Evolutionary conservation across 1,284 basidiomycete genomes (phyloP), one percentile per base, ranked within the genome.

Genomic region (Puccinia hordei): DNA sequence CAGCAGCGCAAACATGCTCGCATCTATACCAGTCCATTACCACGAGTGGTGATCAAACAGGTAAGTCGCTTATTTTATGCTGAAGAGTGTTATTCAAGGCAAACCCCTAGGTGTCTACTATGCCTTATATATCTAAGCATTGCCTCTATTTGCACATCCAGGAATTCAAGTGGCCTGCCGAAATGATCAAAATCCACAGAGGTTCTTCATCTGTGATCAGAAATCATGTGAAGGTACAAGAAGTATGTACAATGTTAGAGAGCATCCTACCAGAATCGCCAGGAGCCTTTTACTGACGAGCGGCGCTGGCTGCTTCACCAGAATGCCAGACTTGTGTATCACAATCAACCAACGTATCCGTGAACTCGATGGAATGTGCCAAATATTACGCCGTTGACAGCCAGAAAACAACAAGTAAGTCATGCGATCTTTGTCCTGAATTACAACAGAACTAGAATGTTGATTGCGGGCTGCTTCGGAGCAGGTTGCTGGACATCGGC

Each of bases 401-500:
- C 24, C 41, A 33, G 38, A 41, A 66, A 66, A 66, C 19, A 59
- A 59, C 66, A 38, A 68, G 66, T 68, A 5, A 3, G 66, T 68
- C 66, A 2, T 17, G 41, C 41, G n/a, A 68, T 49, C 27, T 38
- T 17, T 9, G 3, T 27, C 24, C n/a, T 44, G 19, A 68, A 38
- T n/a, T n/a, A 30, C 3, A 44, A 44, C 22, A 46, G 15, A 30
- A 12, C 13, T 27, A 5, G 30, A 59, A 59, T 33, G 53, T 27
- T n/a, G 8, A 44, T 66, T 66, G 15, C 35, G 27, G 17, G 38
- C n/a, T 68, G 35, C 30, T 49, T 49, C 9, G 22, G 12, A 46
- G 27, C 66, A 68, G 46, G 33, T 49, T 68, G 66, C 27, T 68
- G 66, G 66, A 49, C 66, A 49, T 46, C 66, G n/a, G n/a, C 41